Evolutionary conservation across 78 protist genomes (phyloP).

Genomic region (Blattamonas nauphoetae): DNA sequence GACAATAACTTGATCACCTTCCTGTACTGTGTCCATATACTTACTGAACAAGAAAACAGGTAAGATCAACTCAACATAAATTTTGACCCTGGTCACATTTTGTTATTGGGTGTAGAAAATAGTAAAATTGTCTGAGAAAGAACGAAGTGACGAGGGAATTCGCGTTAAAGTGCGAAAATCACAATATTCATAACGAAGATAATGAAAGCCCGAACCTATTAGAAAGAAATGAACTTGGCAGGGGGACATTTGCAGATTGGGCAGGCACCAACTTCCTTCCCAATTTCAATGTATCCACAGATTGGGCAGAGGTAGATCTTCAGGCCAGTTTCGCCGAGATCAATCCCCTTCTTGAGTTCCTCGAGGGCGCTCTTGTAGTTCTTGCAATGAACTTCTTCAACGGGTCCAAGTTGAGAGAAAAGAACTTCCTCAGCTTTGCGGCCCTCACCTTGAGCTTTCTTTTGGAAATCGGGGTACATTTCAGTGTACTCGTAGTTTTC

Average conservation of each 20-base stretch:
- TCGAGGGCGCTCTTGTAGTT: not conserved
- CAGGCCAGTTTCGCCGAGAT: constrained; percentile 6
- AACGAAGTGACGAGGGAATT: no score
- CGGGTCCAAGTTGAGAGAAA: not conserved
- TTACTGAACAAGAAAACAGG: no score
- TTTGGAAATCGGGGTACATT: not conserved
- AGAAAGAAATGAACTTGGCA: not conserved
- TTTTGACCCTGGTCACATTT: no score
- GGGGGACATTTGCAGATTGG: not conserved
- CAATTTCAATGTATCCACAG: constrained; percentile 1
- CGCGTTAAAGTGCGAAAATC: no score
- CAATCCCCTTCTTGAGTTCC: not conserved
- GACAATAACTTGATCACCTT: not conserved
- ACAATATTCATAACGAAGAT: no score
- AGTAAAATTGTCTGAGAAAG: no score
- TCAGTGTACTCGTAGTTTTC: constrained; percentile 1
- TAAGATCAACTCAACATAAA: no score
- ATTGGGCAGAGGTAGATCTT: not conserved
- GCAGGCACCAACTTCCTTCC: not conserved
- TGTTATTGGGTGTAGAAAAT: no score
- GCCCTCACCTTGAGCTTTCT: not conserved
- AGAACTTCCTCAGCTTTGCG: not conserved
- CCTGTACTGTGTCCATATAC: no score
- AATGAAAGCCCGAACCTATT: no score
- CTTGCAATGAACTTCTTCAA: not conserved